phyloP scores from a whole-genome alignment of 306 rosid species.

The Malus domestica region DNA sequence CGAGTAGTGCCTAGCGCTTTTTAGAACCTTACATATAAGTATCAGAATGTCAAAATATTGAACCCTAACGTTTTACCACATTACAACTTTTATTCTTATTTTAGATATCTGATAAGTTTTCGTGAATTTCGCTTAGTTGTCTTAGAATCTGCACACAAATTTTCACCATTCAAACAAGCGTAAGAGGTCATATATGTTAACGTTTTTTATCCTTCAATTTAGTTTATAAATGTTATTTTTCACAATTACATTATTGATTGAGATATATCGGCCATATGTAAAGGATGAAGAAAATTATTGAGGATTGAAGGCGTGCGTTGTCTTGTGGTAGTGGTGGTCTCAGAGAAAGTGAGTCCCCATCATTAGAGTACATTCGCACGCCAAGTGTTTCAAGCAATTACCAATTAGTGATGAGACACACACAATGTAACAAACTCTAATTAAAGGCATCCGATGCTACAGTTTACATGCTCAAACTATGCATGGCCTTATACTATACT shows the following conservation, averaged over 20 bases:
- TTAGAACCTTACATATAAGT: no score
- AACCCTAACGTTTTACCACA: no score
- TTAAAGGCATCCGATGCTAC: background rate
- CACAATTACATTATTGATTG: background rate
- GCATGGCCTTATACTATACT: background rate
- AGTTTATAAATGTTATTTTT: no score
- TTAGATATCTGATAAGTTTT: no score
- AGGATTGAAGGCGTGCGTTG: slow-evolving; percentile 4
- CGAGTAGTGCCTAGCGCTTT: fast-evolving
- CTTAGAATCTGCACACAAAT: no score
- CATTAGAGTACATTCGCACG: background rate
- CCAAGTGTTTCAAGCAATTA: background rate
- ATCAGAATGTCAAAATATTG: no score
- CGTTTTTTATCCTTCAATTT: no score
- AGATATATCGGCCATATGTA: background rate
- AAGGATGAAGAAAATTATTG: background rate
- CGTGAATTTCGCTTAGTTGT: no score
- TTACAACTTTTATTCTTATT: no score
- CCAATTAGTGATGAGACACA: background rate
- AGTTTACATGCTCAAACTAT: background rate
- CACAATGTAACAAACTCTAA: background rate
- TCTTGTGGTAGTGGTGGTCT: background rate
- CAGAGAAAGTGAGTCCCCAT: background rate
- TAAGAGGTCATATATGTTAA: no score
- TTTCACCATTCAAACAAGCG: no score